These are phyloP conservation scores for Dioscorea zingiberensis DNA, from an alignment of 106 monocot genomes.

Conservation along the genomic window DNA sequence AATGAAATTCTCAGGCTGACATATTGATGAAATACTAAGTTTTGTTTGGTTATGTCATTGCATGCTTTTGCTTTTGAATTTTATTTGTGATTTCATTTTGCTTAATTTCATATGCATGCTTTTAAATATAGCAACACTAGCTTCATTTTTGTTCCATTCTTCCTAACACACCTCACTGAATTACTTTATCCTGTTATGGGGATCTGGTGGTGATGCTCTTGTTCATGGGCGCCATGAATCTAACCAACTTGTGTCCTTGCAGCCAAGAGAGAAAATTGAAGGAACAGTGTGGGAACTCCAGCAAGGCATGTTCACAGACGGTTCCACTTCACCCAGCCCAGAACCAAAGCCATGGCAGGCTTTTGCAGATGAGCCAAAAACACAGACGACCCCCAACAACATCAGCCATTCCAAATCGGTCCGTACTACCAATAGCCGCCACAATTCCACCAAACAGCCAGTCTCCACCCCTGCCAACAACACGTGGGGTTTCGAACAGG, in stretches of 20 bases:
- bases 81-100: too few relatives aligned
- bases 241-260: constrained; percentile 2
- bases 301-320: constrained; percentile 30
- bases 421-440: constrained; percentile 43
- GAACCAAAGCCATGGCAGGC: constrained; percentile 63
- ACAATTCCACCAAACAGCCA: constrained; percentile 14
- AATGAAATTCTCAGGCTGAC: too few relatives aligned
- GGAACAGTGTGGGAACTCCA: constrained; percentile 63
- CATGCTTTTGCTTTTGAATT: too few relatives aligned
- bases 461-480: constrained; percentile 5
- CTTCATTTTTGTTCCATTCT: neutral
- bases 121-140: neutral
- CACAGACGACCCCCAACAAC: constrained; percentile 12
- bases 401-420: constrained; percentile 56
- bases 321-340: constrained; percentile 16
- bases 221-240: too few relatives aligned
- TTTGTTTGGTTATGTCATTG: too few relatives aligned
- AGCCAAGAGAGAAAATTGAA: constrained; percentile 84
- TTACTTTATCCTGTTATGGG: neutral
- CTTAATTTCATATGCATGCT: neutral
- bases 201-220: too few relatives aligned
- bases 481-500: constrained; percentile 56
- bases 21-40: too few relatives aligned
- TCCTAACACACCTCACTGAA: too few relatives aligned
- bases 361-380: constrained; percentile 49